Evolutionary conservation across 148 eudicot species (phyloP).

Genomic region (Gaultheria prostrata): DNA sequence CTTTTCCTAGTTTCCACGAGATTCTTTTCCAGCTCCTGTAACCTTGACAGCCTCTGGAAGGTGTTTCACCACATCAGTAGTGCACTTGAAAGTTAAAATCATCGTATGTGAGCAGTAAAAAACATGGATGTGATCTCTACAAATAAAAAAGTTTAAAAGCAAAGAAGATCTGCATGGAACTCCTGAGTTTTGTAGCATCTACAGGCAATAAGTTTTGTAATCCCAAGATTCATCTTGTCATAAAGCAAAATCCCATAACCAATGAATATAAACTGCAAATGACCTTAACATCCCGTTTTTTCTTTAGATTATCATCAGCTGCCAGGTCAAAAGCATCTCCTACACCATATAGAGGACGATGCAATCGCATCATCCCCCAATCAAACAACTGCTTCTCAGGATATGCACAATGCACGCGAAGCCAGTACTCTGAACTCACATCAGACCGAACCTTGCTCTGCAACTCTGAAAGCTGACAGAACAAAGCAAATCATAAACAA

Average conservation of each 20-base stretch:
- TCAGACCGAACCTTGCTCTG: constrained; percentile 84
- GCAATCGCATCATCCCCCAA: constrained; percentile 85
- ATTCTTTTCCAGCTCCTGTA: constrained; percentile 87
- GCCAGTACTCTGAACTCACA: constrained; percentile 92
- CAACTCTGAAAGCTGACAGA: constrained; percentile 69
- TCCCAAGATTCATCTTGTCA: background rate
- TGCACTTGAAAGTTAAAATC: background rate
- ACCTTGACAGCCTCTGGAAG: constrained; percentile 81
- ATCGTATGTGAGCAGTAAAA: background rate
- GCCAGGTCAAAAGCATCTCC: constrained; percentile 87
- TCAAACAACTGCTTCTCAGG: constrained; percentile 86
- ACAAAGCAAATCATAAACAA: constrained; percentile 30
- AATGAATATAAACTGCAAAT: constrained; percentile 16
- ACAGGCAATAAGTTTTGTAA: background rate
- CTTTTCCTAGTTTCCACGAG: constrained; percentile 70
- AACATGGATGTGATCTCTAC: background rate
- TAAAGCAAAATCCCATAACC: background rate
- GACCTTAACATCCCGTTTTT: constrained; percentile 93
- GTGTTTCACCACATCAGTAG: constrained; percentile 23
- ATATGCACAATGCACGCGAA: constrained; percentile 68
- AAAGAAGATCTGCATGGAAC: background rate
- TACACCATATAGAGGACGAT: constrained; percentile 70
- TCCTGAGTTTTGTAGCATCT: background rate
- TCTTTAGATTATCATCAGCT: constrained; percentile 78
- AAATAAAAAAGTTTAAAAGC: background rate